These are phyloP conservation scores for Dothideomycetes sp. DNA, from an alignment of 2,329 filamentous ascomycete genomes.

Conservation along the genomic window DNA sequence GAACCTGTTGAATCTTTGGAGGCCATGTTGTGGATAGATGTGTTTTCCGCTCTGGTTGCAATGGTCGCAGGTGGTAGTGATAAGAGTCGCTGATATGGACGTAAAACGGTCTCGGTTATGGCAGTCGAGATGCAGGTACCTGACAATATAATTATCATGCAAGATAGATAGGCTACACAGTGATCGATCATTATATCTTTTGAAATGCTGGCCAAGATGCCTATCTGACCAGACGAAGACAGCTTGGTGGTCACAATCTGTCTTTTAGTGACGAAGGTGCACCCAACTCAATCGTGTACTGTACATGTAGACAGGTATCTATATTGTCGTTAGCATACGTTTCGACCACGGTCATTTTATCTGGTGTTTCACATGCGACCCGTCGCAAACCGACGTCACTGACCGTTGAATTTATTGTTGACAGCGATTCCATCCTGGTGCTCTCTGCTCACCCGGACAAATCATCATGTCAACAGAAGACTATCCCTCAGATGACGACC, in stretches of 20 bases:
- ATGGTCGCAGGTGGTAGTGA: background rate
- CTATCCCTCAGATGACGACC: slow-evolving; percentile 13
- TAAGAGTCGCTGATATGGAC: background rate
- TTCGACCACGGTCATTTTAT: no score
- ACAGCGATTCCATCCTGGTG: background rate
- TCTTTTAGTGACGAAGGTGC: no score
- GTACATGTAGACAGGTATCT: no score
- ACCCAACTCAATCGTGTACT: no score
- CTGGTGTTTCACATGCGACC: slow-evolving; percentile 8
- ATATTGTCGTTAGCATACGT: no score
- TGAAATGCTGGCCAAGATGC: no score
- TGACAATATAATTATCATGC: background rate
- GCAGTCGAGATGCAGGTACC: background rate
- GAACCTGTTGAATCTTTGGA: slow-evolving; percentile 14
- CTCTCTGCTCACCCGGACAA: background rate
- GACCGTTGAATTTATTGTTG: slow-evolving; percentile 5
- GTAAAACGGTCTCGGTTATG: background rate
- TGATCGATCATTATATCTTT: no score
- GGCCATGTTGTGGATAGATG: slow-evolving; percentile 15
- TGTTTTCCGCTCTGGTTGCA: background rate
- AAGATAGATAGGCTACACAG: background rate
- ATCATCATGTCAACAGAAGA: slow-evolving; percentile 10
- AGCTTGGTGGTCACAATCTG: no score
- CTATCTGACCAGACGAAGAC: no score
- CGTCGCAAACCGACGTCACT: background rate